Conservation (phyloP, 768 basidiomycete genomes). For the Rhodosporidiobolus odoratus region DNA sequence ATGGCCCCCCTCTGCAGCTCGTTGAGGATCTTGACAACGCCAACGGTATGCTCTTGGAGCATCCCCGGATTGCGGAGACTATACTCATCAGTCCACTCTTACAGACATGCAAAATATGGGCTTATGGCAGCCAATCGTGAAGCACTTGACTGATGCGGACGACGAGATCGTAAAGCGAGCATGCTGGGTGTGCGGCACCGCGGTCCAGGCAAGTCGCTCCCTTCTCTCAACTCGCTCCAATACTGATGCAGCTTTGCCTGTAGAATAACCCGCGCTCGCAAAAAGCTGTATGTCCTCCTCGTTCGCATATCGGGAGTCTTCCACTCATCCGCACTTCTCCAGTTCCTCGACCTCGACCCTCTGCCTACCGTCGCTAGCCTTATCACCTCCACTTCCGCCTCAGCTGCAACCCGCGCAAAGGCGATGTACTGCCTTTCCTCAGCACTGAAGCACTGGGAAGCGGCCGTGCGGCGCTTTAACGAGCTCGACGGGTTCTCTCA, state of each 20-base stretch:
- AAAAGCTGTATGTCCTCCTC: conserved; percentile 56
- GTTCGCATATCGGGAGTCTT: neutral
- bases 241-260: neutral
- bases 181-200: conserved; percentile 83
- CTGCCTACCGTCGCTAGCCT: conserved; percentile 61
- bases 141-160: conserved; percentile 57
- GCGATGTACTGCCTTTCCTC: conserved; percentile 77
- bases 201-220: conserved; percentile 54
- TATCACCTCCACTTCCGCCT: conserved; percentile 48
- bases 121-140: conserved; percentile 72
- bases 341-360: conserved; percentile 55
- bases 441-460: conserved; percentile 67
- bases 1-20: conserved; percentile 52
- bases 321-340: neutral
- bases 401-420: conserved; percentile 47
- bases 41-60: conserved; percentile 55
- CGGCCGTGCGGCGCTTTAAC: conserved; percentile 58
- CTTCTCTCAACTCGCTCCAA: neutral
- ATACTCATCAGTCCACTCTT: neutral
- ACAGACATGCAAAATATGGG: conserved; percentile 68
- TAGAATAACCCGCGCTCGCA: conserved; percentile 88
- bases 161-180: conserved; percentile 62
- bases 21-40: conserved; percentile 88
- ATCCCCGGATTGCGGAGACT: neutral
- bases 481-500: conserved; percentile 44